Evolutionary conservation across 208 protist genomes (phyloP), one percentile per base, ranked within the genome.

Genomic region (Zelonia costaricensis): DNA sequence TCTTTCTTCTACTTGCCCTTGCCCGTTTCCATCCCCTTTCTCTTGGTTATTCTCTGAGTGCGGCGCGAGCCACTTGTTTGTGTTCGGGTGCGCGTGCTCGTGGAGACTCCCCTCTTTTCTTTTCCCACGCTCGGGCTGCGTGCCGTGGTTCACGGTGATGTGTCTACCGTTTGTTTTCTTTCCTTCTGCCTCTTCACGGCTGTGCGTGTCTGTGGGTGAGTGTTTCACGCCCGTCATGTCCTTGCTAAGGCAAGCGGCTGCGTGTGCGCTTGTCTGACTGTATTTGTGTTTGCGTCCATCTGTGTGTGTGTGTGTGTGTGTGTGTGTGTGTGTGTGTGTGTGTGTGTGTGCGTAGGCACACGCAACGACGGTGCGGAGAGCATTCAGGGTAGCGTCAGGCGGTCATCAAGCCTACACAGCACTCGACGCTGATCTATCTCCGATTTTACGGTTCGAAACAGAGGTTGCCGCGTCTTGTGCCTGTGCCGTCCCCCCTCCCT

Each of bases 1-100:
- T 45, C 40, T 45, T 45, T n/a, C 40, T 45, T n/a, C 4, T n/a
- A 45, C n/a, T n/a, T 45, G n/a, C 6, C n/a, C 15, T 45, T 45
- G 5, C n/a, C 15, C 15, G 4, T 20, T 45, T 45, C n/a, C n/a
- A n/a, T n/a, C n/a, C n/a, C n/a, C n/a, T n/a, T n/a, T n/a, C n/a
- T n/a, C n/a, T n/a, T n/a, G n/a, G n/a, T 20, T 45, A 18, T 45
- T 4, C 10, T 38, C 33, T 38, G 7, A 38, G 4, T 38, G 4
- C 33, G 7, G 10, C 33, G 7, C 33, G 7, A 4, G 4, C 33
- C 10, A 38, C 33, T 38, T 38, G 7, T 4, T 38, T 10, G 33
- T 13, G 7, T 38, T 45, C n/a, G 15, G n/a, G n/a, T n/a, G n/a
- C n/a, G n/a, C n/a, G n/a, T n/a, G n/a, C n/a, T n/a, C n/a, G n/a